These are phyloP conservation scores for Cutaneotrichosporon cyanovorans DNA, from an alignment of 1,284 basidiomycete genomes.

Conservation along the genomic window DNA sequence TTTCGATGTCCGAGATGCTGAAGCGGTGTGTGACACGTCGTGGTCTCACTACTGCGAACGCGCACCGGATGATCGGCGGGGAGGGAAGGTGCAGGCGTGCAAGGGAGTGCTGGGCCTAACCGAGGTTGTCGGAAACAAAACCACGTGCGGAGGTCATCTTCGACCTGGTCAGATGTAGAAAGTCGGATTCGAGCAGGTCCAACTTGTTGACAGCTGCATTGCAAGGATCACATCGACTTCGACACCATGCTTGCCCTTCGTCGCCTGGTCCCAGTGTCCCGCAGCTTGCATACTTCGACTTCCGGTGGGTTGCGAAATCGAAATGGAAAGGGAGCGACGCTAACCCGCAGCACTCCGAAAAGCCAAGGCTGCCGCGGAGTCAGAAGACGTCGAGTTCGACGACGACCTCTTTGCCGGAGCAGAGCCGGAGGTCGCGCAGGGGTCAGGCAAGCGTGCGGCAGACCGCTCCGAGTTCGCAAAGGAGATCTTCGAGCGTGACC, in stretches of 20 bases:
- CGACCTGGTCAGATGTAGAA: no score
- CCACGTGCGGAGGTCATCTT: no score
- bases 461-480: slow-evolving; percentile 3
- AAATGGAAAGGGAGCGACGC: no score
- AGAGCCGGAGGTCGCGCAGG: slow-evolving; percentile 1
- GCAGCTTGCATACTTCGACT: slow-evolving; percentile 12
- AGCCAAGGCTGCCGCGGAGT: slow-evolving; percentile 6
- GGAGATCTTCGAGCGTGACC: neutral
- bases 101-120: no score
- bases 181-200: no score
- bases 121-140: no score
- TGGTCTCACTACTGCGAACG: neutral
- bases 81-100: neutral
- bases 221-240: slow-evolving; percentile 5
- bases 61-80: neutral
- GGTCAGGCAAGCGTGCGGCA: slow-evolving; percentile 4
- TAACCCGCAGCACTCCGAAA: slow-evolving; percentile 4
- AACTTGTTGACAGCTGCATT: no score
- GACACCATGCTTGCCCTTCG: slow-evolving; percentile 16
- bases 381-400: slow-evolving; percentile 6
- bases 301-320: no score
- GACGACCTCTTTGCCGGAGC: slow-evolving; percentile 12
- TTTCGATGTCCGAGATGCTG: neutral
- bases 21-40: slow-evolving; percentile 2
- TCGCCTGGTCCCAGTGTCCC: slow-evolving; percentile 8